Conservation (phyloP, 2,329 filamentous ascomycete genomes). For the Fusarium liriodendri region DNA sequence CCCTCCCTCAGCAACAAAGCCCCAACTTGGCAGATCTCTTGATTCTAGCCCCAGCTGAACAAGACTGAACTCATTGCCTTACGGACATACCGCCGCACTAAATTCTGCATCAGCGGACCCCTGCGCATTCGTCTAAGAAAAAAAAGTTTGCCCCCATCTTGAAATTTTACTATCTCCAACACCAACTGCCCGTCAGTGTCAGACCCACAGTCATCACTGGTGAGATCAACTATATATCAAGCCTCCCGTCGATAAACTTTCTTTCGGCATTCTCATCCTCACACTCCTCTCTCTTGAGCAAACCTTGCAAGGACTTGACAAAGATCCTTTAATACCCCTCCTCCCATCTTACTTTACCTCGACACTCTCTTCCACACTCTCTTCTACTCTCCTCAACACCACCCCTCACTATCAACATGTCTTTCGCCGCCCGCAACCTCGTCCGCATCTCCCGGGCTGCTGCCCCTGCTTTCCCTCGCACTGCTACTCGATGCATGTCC, state of each 20-base stretch:
- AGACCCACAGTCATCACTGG: slow-evolving; percentile 28
- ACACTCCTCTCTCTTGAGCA: slow-evolving; percentile 17
- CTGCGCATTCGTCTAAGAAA: slow-evolving; percentile 18
- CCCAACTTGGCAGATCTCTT: slow-evolving; percentile 18
- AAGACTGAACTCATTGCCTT: slow-evolving; percentile 37
- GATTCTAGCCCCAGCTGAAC: slow-evolving; percentile 36
- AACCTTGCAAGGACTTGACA: neutral
- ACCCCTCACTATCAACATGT: slow-evolving; percentile 45
- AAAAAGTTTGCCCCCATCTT: slow-evolving; percentile 33
- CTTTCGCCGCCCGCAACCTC: slow-evolving; percentile 50
- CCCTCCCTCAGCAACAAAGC: slow-evolving; percentile 29
- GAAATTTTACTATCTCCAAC: slow-evolving; percentile 23
- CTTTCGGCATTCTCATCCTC: slow-evolving; percentile 17
- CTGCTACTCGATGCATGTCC: slow-evolving; percentile 49
- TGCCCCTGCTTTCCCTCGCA: slow-evolving; percentile 41
- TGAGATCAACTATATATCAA: slow-evolving; percentile 40
- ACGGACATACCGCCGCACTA: slow-evolving; percentile 48
- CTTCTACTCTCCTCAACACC: slow-evolving; percentile 10
- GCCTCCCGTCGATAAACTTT: slow-evolving; percentile 25
- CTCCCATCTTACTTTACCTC: neutral
- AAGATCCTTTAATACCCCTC: slow-evolving; percentile 20
- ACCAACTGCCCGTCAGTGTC: slow-evolving; percentile 27
- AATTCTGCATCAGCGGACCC: slow-evolving; percentile 42
- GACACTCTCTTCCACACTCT: slow-evolving; percentile 1
- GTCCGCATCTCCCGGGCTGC: slow-evolving; percentile 49